A percentile compares a stretch with the other conserved stretches of the same genome.
These are phyloP conservation scores for Botrytis medusae DNA, from an alignment of 2,329 filamentous ascomycete species.

Conservation along the genomic window DNA sequence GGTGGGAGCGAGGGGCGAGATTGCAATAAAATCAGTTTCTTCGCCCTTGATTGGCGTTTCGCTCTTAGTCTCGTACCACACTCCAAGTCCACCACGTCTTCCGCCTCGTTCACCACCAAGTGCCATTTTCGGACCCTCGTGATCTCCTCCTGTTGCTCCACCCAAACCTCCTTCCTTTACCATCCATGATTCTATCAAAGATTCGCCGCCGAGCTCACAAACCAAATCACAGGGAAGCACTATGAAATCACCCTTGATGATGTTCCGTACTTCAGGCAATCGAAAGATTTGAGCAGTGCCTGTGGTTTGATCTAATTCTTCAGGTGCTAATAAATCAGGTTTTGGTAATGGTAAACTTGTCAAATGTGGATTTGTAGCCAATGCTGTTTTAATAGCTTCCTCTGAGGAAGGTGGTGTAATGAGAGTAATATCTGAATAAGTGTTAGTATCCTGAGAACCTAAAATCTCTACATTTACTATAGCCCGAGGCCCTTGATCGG, in stretches of 20 bases:
- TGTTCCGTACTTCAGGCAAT: slow-evolving; percentile 75
- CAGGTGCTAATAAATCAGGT: slow-evolving; percentile 74
- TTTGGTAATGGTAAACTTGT: slow-evolving; percentile 71
- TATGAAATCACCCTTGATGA: slow-evolving; percentile 82
- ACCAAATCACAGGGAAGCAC: slow-evolving; percentile 91
- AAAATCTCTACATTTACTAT: not conserved
- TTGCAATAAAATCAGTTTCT: slow-evolving; percentile 89
- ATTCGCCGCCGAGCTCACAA: slow-evolving; percentile 81
- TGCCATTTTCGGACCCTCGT: slow-evolving; percentile 48
- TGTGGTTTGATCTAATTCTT: slow-evolving; percentile 75
- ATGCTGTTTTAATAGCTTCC: slow-evolving; percentile 64
- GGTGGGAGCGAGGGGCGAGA: slow-evolving; percentile 62
- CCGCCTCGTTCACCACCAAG: slow-evolving; percentile 56
- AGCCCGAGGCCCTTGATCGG: not conserved
- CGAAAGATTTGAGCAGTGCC: slow-evolving; percentile 88
- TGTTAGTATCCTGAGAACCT: slow-evolving; percentile 24
- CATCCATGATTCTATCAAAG: slow-evolving; percentile 90
- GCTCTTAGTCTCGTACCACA: slow-evolving; percentile 87
- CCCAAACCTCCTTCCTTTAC: slow-evolving; percentile 71
- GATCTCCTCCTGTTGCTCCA: slow-evolving; percentile 54
- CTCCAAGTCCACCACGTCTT: slow-evolving; percentile 75
- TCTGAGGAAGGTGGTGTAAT: slow-evolving; percentile 65
- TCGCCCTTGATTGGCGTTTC: slow-evolving; percentile 80
- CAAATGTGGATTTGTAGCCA: slow-evolving; percentile 76
- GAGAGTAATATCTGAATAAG: slow-evolving; percentile 56